These are phyloP conservation scores for Fusarium azukiicola DNA, from an alignment of 2,329 filamentous ascomycete genomes.

Conservation along the genomic window DNA sequence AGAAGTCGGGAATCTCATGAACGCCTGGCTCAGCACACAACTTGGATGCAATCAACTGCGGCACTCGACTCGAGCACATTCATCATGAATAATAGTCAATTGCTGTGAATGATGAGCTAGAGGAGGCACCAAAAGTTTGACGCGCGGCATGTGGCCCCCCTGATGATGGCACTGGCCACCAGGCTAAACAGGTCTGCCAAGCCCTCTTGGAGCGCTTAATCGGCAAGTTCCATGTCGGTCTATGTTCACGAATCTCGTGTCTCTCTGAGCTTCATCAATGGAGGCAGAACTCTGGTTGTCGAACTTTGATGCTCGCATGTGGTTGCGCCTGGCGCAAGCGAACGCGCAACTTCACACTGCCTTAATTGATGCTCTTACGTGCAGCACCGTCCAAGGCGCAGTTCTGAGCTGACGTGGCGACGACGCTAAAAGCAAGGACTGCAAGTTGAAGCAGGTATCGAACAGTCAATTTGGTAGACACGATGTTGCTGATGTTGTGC, in stretches of 20 bases:
- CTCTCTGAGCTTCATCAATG: neutral
- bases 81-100: neutral
- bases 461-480: neutral
- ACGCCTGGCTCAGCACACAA: neutral
- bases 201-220: neutral
- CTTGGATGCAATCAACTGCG: neutral
- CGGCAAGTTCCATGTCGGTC: conserved; percentile 7
- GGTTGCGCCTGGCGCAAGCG: neutral
- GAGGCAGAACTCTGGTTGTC: neutral
- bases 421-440: neutral
- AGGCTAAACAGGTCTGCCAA: neutral
- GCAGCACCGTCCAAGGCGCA: conserved; percentile 3
- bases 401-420: neutral
- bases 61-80: neutral
- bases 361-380: neutral
- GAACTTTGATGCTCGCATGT: neutral
- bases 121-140: neutral
- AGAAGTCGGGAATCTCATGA: neutral
- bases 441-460: neutral
- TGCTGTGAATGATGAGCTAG: neutral
- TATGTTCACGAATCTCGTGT: neutral
- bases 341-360: neutral
- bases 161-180: neutral
- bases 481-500: neutral
- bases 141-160: conserved; percentile 9